Base-by-base conservation (phyloP, 805 yeast species). In the Clavispora asparagi region DNA sequence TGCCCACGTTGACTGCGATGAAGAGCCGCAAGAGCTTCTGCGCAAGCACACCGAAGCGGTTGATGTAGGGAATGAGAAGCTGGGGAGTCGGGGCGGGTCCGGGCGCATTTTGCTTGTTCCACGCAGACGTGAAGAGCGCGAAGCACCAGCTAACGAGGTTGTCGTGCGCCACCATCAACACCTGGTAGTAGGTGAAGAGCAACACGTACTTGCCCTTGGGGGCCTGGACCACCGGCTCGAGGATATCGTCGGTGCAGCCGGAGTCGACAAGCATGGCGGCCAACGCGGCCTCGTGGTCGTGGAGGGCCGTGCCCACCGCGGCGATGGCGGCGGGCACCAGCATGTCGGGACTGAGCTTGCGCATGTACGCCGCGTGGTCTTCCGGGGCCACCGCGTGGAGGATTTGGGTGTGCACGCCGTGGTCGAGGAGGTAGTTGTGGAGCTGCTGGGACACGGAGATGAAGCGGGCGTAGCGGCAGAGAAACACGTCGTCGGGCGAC, bases 371-470 rank as follows among this genome's bases (percentile, higher is more conserved):
- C 26, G 41, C 46, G 19, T 43, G 43, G 16, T 49, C 47, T 28
- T 40, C 47, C 25, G 37, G 37, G 37, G 16, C 37, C 13, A 17
- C 25, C 4, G 50, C 43, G 28, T 45, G 40, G 16, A 48, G 42
- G 31, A 51, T 45, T 33, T 48, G 46, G 47, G 49, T 43, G 28
- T 44, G 42, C 13, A 35, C 33, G 7, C 54, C 55, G 26, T 54
- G 58, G 9, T 71, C 72, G 43, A 66, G 59, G 28, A 76, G 57
- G 47, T 64, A 72, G 43, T 67, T 70, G 47, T 71, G 62, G 23
- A 77, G 69, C 43, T 76, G 81, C 56, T 77, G 81, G 13, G 82
- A 82, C 36, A 72, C 59, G 3, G 70, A 61, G n/a, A 78, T 68
- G 17, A 78, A 51, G 43, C 68, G 64, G 1, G 80, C 66, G 50